Percentiles rank a stretch among this genome's conserved stretches.
These are phyloP conservation scores for Takashimella koratensis DNA, from an alignment of 1,284 basidiomycete genomes.

Conservation along the genomic window DNA sequence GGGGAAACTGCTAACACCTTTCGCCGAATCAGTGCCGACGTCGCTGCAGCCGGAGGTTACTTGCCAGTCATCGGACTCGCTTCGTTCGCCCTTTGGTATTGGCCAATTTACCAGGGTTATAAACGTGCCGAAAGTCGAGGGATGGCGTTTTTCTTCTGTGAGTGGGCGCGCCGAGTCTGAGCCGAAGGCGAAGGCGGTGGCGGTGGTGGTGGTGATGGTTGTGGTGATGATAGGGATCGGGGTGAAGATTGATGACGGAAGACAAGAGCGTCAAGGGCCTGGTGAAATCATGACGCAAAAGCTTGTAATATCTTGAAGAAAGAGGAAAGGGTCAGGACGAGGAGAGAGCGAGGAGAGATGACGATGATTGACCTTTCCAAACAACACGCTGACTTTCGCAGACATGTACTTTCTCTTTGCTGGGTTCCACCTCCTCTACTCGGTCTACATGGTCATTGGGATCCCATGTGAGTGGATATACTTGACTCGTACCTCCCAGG, in stretches of 20 bases:
- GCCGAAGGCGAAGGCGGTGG: too few relatives aligned
- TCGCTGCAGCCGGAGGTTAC: slow-evolving; percentile 53
- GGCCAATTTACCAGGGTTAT: slow-evolving; percentile 93
- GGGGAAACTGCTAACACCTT: too few relatives aligned
- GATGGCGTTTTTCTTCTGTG: slow-evolving; percentile 51
- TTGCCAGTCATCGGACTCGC: slow-evolving; percentile 71
- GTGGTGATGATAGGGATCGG: not conserved
- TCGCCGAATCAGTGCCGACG: slow-evolving; percentile 31
- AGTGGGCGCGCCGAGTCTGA: too few relatives aligned
- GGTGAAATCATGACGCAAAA: too few relatives aligned
- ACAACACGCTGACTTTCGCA: slow-evolving; percentile 40
- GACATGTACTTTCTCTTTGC: slow-evolving; percentile 94
- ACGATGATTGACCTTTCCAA: not conserved
- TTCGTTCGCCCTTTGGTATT: slow-evolving; percentile 90
- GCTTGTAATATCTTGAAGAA: too few relatives aligned
- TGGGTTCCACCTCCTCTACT: slow-evolving; percentile 88
- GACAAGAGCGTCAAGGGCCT: too few relatives aligned
- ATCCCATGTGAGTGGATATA: slow-evolving; percentile 62
- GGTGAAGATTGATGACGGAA: not conserved
- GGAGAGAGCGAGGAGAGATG: too few relatives aligned
- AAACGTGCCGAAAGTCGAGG: slow-evolving; percentile 68
- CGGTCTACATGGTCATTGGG: slow-evolving; percentile 80
- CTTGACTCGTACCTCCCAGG: too few relatives aligned
- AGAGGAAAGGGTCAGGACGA: too few relatives aligned
- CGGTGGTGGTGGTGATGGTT: slow-evolving; percentile 43